phyloP scores from a whole-genome alignment of 768 basidiomycete genomes.

The Lactarius deliciosus region DNA sequence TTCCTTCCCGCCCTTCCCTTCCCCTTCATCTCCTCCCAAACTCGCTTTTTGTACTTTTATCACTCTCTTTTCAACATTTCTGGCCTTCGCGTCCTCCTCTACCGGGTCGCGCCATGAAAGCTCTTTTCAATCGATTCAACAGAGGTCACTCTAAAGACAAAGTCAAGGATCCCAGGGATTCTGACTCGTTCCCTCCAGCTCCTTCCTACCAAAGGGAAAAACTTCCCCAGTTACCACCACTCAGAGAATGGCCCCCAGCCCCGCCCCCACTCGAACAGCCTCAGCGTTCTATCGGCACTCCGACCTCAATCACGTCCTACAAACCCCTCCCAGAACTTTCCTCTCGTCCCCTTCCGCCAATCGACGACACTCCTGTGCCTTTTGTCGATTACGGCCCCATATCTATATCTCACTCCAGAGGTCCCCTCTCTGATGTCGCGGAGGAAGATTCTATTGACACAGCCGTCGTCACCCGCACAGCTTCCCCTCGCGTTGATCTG shows the following conservation, averaged over 20 bases:
- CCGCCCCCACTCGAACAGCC: conserved; percentile 40
- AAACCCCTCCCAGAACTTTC: conserved; percentile 76
- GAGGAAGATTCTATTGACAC: conserved; percentile 28
- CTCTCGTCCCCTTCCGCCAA: conserved; percentile 47
- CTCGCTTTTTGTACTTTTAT: conserved; percentile 30
- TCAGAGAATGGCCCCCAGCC: conserved; percentile 66
- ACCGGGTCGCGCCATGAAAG: conserved; percentile 61
- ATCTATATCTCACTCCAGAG: conserved; percentile 29
- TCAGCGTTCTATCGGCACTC: conserved; percentile 21
- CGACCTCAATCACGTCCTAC: conserved; percentile 49
- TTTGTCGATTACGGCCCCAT: conserved; percentile 34
- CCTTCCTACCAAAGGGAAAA: conserved; percentile 51
- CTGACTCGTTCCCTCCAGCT: conserved; percentile 30
- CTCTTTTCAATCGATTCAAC: conserved; percentile 76
- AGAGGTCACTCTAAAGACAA: conserved; percentile 63
- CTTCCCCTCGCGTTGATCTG: conserved; percentile 33
- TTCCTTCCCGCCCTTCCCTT: conserved; percentile 28
- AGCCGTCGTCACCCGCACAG: conserved; percentile 26
- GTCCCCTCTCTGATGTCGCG: conserved; percentile 29
- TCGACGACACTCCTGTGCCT: conserved; percentile 43
- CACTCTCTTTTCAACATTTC: conserved; percentile 27
- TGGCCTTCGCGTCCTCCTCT: conserved; percentile 17
- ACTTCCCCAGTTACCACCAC: conserved; percentile 56
- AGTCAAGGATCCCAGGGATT: conserved; percentile 47
- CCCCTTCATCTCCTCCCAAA: conserved; percentile 11